Conservation (phyloP, 2,329 filamentous ascomycete species). For the Fusarium xyrophilum region DNA sequence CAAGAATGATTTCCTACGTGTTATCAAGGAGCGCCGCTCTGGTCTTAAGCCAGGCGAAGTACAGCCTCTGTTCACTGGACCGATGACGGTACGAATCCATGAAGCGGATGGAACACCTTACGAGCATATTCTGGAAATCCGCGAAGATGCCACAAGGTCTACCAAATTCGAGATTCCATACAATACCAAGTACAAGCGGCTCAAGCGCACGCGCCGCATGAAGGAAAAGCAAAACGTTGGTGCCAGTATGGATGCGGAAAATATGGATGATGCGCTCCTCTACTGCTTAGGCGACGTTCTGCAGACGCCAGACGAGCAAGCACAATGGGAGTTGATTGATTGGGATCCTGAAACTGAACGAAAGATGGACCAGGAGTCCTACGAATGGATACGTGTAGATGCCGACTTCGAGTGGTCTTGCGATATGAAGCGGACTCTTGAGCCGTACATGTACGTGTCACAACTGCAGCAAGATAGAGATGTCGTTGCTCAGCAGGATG, state of each 20-base stretch:
- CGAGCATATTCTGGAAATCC: constrained; percentile 96
- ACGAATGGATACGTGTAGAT: constrained; percentile 98
- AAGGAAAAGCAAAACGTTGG: constrained; percentile 72
- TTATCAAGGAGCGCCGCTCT: constrained; percentile 79
- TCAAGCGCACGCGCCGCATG: constrained; percentile 85
- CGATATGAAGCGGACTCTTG: constrained; percentile 80
- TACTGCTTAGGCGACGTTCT: constrained; percentile 94
- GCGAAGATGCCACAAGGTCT: constrained; percentile 77
- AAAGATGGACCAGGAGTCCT: constrained; percentile 93
- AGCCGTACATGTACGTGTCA: constrained; percentile 96
- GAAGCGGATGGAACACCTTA: constrained; percentile 98
- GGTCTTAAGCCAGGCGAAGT: constrained; percentile 72
- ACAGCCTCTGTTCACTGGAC: constrained; percentile 87
- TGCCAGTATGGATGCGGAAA: constrained; percentile 65
- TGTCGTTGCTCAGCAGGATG: constrained; percentile 83
- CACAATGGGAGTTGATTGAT: constrained; percentile 83
- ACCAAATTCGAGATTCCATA: constrained; percentile 93
- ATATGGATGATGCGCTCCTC: constrained; percentile 80
- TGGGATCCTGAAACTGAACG: constrained; percentile 90
- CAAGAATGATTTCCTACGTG: constrained; percentile 79
- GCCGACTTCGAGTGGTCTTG: constrained; percentile 99
- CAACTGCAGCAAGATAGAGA: constrained; percentile 97
- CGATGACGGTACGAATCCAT: constrained; percentile 97
- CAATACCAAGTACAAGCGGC: constrained; percentile 97
- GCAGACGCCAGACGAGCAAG: constrained; percentile 79